phyloP scores from a whole-genome alignment of 2,329 filamentous ascomycete genomes.

The Neopestalotiopsis rosae region DNA sequence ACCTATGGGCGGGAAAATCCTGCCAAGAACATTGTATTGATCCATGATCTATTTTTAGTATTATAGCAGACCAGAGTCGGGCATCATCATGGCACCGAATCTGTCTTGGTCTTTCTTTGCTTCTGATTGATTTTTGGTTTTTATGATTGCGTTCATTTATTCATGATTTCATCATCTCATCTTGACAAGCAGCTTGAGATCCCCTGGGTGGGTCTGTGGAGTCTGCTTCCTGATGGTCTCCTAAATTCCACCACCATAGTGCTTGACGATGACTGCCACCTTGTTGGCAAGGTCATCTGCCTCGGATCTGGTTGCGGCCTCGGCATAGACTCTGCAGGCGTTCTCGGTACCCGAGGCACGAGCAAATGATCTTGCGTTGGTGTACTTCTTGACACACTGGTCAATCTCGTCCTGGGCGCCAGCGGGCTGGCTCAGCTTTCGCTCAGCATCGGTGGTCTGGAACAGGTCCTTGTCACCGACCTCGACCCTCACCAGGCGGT shows the following conservation, averaged over 20 bases:
- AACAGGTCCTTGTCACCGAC: constrained; percentile 89
- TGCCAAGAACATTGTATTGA: neutral
- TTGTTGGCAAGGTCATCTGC: constrained; percentile 89
- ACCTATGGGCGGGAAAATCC: neutral
- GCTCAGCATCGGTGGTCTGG: constrained; percentile 90
- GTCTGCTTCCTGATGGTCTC: constrained; percentile 8
- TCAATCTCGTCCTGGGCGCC: constrained; percentile 89
- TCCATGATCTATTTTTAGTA: neutral
- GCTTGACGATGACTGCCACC: constrained; percentile 77
- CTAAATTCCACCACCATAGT: constrained; percentile 46
- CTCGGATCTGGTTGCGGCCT: constrained; percentile 87
- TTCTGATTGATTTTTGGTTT: neutral
- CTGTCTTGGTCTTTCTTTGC: neutral
- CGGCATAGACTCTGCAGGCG: constrained; percentile 71
- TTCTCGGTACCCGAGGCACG: constrained; percentile 95
- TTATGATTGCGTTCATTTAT: neutral
- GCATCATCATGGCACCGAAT: neutral
- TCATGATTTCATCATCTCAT: constrained; percentile 6
- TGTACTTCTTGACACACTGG: constrained; percentile 86
- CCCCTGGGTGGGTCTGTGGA: neutral
- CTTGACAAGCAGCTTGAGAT: neutral
- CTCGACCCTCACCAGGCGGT: constrained; percentile 91
- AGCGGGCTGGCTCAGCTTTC: constrained; percentile 78
- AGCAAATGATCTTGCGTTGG: constrained; percentile 86
- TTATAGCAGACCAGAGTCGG: neutral